Evolutionary conservation across 1,284 basidiomycete genomes (phyloP), one percentile per base, ranked within the genome.

Genomic region (Boletellus dicymbophilus): DNA sequence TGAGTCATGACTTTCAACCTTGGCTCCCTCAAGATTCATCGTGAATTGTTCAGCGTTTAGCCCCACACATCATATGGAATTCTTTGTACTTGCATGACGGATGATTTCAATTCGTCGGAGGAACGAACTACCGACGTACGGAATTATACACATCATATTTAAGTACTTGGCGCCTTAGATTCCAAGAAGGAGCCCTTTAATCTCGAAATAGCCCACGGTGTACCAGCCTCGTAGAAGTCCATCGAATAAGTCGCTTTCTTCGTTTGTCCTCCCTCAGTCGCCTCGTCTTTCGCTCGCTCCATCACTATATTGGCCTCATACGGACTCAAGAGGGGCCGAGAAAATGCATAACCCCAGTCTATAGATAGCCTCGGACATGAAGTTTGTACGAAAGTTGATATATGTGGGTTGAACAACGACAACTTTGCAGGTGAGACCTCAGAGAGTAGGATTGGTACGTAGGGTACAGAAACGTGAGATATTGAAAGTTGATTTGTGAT

Each of bases 301-400:
- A 97, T 76, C 6, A 89, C 93, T 4, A 98, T 91, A 10, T 88
- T 87, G 0, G 93, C 89, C 72, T 99, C 97, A 67, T 98, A 99
- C 0, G 96, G 95, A 58, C 87, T 96, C 25, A 99, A 73, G 39
- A 99, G 74, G 1, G 97, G 97, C 26, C 82, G 79, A 44, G 88
- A 77, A 71, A 99, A 99, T 0, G 96, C 96, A 63, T 95, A 95
- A 3, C 95, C 95, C 97, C 97, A 99, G 67, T 99, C 97, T 54
- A 99, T 99, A 8, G 93, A 95, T 44, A 99, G 72, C 15, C 96
- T 82, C 3, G 96, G 96, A 72, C 96, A 98, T 1, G 93, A 93
- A 2, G 96, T 98, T 68, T 98, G 96, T 20, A 98, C 85, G 64
- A 98, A 98, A 1, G 90, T 86, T 5, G 89, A 85, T 50, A 98